Conservation (phyloP, 2,329 filamentous ascomycete species). For the Aplosporella prunicola region DNA sequence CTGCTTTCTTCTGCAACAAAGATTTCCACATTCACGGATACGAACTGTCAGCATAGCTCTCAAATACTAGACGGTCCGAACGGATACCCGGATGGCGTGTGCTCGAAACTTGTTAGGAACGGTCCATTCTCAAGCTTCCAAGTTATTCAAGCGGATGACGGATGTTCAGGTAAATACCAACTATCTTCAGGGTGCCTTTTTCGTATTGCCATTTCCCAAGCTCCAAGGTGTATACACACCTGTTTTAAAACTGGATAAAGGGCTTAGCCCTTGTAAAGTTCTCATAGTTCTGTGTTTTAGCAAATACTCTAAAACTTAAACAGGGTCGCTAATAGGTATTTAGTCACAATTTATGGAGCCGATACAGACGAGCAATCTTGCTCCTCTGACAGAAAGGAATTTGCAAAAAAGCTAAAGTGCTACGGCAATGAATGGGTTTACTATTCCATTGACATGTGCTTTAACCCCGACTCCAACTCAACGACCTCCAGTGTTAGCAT, state of each 20-base stretch:
- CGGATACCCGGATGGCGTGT: conserved; percentile 2
- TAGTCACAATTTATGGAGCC: conserved; percentile 5
- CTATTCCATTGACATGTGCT: conserved; percentile 13
- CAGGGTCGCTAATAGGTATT: not conserved
- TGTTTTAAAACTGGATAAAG: too few relatives aligned
- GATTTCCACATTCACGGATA: conserved; percentile 1
- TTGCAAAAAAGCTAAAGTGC: not conserved
- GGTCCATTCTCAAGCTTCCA: conserved; percentile 1
- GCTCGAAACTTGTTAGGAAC: not conserved
- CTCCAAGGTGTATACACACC: too few relatives aligned
- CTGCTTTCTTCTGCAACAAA: too few relatives aligned
- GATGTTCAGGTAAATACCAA: not conserved
- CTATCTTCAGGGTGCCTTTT: not conserved
- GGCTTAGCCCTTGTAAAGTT: too few relatives aligned
- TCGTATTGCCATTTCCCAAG: too few relatives aligned
- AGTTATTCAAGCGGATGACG: not conserved
- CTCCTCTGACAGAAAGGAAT: not conserved
- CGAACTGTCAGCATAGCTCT: not conserved
- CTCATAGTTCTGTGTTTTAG: too few relatives aligned
- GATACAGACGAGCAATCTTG: not conserved
- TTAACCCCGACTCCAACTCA: conserved; percentile 21
- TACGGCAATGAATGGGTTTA: conserved; percentile 3
- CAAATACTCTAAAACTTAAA: too few relatives aligned
- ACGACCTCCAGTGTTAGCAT: not conserved
- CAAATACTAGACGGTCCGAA: conserved; percentile 1